phyloP scores from a whole-genome alignment of 1,284 basidiomycete genomes.

The Hemileccinum hortonii region DNA sequence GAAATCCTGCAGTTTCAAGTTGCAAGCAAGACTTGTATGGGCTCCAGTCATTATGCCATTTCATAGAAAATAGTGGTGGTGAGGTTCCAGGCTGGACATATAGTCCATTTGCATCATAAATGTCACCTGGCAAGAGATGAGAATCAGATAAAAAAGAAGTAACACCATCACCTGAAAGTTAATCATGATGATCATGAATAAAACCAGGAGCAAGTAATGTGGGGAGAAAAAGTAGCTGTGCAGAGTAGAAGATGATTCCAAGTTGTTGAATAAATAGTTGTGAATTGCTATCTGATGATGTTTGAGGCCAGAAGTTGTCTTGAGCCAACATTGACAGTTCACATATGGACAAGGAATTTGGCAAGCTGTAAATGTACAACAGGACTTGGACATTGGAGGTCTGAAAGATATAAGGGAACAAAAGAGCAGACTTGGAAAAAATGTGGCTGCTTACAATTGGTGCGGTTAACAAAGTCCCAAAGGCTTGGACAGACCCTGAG shows the following conservation, averaged over 20 bases:
- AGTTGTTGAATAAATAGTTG: background rate
- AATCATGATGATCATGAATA: background rate
- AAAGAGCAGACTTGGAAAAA: too few relatives aligned
- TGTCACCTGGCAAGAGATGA: too few relatives aligned
- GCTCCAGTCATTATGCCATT: conserved; percentile 12
- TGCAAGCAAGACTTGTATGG: conserved; percentile 11
- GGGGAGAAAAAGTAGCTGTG: background rate
- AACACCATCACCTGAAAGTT: background rate
- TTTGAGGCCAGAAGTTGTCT: background rate
- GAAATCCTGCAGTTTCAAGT: conserved; percentile 22
- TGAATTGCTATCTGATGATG: background rate
- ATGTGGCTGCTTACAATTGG: too few relatives aligned
- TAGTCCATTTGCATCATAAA: conserved; percentile 5
- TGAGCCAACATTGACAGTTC: too few relatives aligned
- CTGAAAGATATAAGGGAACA: too few relatives aligned
- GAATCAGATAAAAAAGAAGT: background rate
- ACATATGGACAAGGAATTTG: too few relatives aligned
- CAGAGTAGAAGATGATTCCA: background rate
- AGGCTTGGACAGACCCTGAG: too few relatives aligned
- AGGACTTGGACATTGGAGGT: too few relatives aligned
- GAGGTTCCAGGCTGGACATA: background rate
- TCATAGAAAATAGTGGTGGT: conserved; percentile 2
- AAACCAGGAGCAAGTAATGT: background rate
- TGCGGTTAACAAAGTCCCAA: too few relatives aligned
- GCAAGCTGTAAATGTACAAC: too few relatives aligned